Percentiles rank a stretch among this genome's conserved stretches.
Evolutionary conservation across 768 basidiomycete species (phyloP).

Genomic region (Leccinellum albellum): DNA sequence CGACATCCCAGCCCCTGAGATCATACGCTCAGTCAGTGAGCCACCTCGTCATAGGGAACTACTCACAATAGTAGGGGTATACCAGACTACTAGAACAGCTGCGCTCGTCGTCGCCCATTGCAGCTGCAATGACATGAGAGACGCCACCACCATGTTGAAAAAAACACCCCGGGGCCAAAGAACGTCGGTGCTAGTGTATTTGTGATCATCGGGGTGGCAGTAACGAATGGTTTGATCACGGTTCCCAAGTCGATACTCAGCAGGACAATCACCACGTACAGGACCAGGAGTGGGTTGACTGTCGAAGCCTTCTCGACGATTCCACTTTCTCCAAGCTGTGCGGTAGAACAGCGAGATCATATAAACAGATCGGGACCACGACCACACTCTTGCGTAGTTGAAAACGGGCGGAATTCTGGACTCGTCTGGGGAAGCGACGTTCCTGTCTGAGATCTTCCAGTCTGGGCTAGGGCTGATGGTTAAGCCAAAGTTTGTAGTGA

Average conservation of each 20-base stretch:
- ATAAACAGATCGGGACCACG: constrained; percentile 20
- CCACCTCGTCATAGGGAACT: not conserved
- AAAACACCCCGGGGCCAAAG: constrained; percentile 24
- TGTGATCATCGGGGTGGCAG: constrained; percentile 10
- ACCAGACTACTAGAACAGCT: constrained; percentile 27
- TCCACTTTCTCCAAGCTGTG: constrained; percentile 10
- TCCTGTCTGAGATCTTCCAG: not conserved
- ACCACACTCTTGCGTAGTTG: constrained; percentile 21
- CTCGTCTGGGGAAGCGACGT: constrained; percentile 23
- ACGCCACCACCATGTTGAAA: constrained; percentile 30
- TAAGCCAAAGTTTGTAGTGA: constrained; percentile 9
- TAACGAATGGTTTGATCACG: constrained; percentile 18
- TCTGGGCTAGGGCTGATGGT: constrained; percentile 12
- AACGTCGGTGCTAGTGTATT: not conserved
- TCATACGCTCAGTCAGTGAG: not conserved
- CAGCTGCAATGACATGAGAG: constrained; percentile 25
- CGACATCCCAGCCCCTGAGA: constrained; percentile 34
- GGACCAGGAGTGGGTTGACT: not conserved
- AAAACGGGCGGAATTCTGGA: constrained; percentile 21
- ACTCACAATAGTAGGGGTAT: constrained; percentile 30
- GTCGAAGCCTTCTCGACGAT: constrained; percentile 2
- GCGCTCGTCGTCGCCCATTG: constrained; percentile 33
- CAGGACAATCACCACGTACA: not conserved
- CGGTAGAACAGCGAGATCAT: constrained; percentile 15
- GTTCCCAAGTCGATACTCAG: constrained; percentile 17